Evolutionary conservation across 2,329 filamentous ascomycete genomes (phyloP).

Genomic region (Chrysoporthe austroafricana): DNA sequence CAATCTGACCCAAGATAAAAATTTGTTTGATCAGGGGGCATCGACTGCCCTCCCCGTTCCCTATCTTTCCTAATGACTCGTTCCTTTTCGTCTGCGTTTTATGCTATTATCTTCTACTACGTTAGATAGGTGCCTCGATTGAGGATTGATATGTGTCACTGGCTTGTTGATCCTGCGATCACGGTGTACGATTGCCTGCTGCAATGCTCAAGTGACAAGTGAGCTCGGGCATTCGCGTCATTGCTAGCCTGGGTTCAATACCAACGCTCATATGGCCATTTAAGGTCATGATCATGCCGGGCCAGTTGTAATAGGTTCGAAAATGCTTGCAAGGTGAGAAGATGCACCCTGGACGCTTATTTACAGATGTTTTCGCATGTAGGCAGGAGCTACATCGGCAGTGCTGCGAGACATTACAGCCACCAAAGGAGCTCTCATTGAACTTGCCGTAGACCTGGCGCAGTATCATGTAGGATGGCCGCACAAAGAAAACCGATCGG

Average conservation of each 20-base stretch:
- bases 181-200: not conserved
- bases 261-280: not conserved
- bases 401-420: not conserved
- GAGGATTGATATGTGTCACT: constrained; percentile 8
- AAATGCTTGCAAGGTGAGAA: not conserved
- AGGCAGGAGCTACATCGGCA: not conserved
- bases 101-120: not conserved
- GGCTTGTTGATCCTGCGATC: not conserved
- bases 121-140: not conserved
- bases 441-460: too few species aligned
- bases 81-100: not conserved
- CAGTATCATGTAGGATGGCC: not conserved
- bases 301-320: not conserved
- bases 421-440: not conserved
- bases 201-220: not conserved
- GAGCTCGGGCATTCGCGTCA: not conserved
- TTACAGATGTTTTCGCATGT: not conserved
- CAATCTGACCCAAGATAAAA: constrained; percentile 59
- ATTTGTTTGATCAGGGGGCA: constrained; percentile 39
- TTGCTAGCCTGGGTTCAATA: too few species aligned
- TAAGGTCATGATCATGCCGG: not conserved
- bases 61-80: constrained; percentile 24
- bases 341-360: not conserved
- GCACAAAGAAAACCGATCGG: too few species aligned
- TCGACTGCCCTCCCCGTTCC: constrained; percentile 36